These are phyloP conservation scores for Candida patagonica DNA, from an alignment of 805 yeast genomes.

Conservation along the genomic window DNA sequence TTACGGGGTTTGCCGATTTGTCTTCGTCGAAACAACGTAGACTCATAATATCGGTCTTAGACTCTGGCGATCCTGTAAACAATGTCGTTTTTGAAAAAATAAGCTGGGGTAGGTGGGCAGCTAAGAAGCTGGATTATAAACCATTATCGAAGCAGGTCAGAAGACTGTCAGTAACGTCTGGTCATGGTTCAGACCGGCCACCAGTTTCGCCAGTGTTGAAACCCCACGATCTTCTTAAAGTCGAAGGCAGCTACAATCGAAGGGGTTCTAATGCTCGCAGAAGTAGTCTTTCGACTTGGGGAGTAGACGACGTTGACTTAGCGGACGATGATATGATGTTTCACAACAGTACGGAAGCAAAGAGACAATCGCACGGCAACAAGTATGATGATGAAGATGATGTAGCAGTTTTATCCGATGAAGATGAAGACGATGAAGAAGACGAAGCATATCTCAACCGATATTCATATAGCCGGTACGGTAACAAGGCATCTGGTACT, in stretches of 20 bases:
- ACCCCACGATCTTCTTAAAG: slow-evolving; percentile 24
- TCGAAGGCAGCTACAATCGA: not conserved
- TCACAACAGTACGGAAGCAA: slow-evolving; percentile 15
- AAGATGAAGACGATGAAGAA: slow-evolving; percentile 29
- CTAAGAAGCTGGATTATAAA: slow-evolving; percentile 31
- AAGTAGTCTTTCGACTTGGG: slow-evolving; percentile 12
- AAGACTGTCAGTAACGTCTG: slow-evolving; percentile 21
- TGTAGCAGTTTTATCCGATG: slow-evolving; percentile 26
- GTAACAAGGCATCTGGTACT: not conserved
- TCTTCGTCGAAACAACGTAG: slow-evolving; percentile 85
- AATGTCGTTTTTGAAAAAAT: slow-evolving; percentile 66
- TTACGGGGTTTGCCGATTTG: slow-evolving; percentile 68
- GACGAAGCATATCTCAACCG: slow-evolving; percentile 22
- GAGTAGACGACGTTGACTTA: slow-evolving; percentile 24
- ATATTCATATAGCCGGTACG: slow-evolving; percentile 3
- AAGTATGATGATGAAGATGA: slow-evolving; percentile 21
- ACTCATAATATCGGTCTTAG: slow-evolving; percentile 81
- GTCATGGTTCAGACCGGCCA: slow-evolving; percentile 14
- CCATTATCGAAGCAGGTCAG: slow-evolving; percentile 3
- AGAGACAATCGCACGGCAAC: slow-evolving; percentile 7
- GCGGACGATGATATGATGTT: slow-evolving; percentile 28
- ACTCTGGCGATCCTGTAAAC: slow-evolving; percentile 45
- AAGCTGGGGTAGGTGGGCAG: slow-evolving; percentile 99
- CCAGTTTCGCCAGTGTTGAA: slow-evolving; percentile 28
- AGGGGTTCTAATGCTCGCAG: slow-evolving; percentile 1